Evolutionary conservation across 2,329 filamentous ascomycete species (phyloP).

Genomic region (Daldinia sp.): DNA sequence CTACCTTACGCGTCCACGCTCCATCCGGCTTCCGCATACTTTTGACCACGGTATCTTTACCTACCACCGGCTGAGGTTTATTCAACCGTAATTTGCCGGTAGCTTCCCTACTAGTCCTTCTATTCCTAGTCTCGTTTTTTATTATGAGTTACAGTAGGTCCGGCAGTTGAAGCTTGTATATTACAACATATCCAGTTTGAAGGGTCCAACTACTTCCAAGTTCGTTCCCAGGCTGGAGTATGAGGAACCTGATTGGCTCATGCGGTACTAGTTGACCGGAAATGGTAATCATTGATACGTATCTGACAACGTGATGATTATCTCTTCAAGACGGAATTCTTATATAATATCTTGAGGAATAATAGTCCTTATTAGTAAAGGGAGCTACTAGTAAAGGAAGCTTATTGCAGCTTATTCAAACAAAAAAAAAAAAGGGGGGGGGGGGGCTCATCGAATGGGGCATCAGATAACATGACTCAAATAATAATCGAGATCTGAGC

Average conservation of each 20-base stretch:
- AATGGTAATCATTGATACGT: constrained; percentile 17
- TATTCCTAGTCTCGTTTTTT: constrained; percentile 10
- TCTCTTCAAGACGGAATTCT: no score
- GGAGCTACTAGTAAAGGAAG: not conserved
- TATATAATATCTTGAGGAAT: not conserved
- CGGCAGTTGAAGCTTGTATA: constrained; percentile 24
- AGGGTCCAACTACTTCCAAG: not conserved
- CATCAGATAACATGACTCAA: not conserved
- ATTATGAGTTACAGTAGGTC: constrained; percentile 18
- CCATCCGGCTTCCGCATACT: not conserved
- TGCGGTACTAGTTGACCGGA: constrained; percentile 2
- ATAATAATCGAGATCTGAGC: not conserved
- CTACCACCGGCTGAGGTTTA: constrained; percentile 7
- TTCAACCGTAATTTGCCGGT: constrained; percentile 36
- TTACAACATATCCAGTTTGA: not conserved
- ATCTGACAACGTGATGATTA: not conserved
- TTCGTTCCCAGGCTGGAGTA: not conserved
- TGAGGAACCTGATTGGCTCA: constrained; percentile 27
- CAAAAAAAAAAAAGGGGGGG: no score
- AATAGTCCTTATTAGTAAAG: not conserved
- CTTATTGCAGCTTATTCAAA: no score
- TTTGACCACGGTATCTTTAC: not conserved
- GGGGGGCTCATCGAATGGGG: no score
- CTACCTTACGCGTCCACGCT: not conserved
- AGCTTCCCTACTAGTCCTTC: constrained; percentile 6